A percentile compares a stretch with the other conserved stretches of the same genome.
phyloP scores from a whole-genome alignment of 2,329 filamentous ascomycete species.

The Fusarium sp. region DNA sequence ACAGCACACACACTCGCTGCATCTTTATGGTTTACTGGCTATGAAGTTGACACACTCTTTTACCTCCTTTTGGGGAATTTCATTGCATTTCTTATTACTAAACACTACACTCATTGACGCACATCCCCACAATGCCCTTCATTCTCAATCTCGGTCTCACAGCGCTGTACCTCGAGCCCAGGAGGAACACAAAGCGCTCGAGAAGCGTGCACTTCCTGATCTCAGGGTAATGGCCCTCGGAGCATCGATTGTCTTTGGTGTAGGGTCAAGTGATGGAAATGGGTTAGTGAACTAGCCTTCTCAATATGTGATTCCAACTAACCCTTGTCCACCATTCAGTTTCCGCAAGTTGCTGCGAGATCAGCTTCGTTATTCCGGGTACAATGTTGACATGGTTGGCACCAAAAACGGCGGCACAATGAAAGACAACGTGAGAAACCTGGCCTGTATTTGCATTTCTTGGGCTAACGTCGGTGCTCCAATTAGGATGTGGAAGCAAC shows the following conservation, averaged over 20 bases:
- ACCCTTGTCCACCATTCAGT: neutral
- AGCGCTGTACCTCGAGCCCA: no score
- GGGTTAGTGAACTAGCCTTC: neutral
- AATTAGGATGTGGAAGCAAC: neutral
- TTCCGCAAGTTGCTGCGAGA: neutral
- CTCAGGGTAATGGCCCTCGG: conserved; percentile 3
- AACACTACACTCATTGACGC: no score
- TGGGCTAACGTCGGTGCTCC: no score
- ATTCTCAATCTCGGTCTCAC: no score
- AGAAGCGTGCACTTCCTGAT: neutral
- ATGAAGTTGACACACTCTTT: no score
- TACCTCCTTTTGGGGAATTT: no score
- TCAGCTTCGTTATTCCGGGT: neutral
- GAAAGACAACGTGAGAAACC: neutral
- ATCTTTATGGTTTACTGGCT: no score
- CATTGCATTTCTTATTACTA: no score
- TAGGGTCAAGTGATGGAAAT: neutral
- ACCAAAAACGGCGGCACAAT: conserved; percentile 4
- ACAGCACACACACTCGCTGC: no score
- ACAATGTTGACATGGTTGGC: neutral
- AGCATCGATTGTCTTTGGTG: conserved; percentile 6
- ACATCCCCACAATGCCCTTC: no score
- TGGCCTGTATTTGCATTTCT: neutral
- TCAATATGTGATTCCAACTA: no score
- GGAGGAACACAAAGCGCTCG: no score